A percentile compares a stretch with the other conserved stretches of the same genome.
Conservation (phyloP, 768 basidiomycete genomes). For the Antrodiella citrinella region DNA sequence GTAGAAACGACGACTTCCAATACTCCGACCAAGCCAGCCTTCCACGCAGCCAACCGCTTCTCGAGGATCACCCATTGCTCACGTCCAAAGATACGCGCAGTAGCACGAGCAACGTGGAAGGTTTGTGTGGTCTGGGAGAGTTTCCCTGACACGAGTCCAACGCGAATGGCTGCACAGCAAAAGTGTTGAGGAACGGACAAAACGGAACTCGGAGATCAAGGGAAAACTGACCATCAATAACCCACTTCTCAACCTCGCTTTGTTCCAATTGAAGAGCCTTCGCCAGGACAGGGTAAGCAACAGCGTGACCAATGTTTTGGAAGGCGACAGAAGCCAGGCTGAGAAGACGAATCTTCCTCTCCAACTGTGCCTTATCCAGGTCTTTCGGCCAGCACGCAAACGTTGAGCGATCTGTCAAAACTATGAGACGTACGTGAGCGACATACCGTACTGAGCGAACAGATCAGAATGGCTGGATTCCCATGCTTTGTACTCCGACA, state of each 20-base stretch:
- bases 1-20: conserved; percentile 62
- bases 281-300: conserved; percentile 66
- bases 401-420: neutral
- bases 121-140: conserved; percentile 75
- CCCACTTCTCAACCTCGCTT: conserved; percentile 76
- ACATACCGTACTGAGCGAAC: conserved; percentile 49
- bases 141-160: conserved; percentile 71
- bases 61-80: conserved; percentile 78
- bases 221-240: conserved; percentile 62
- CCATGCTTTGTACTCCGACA: conserved; percentile 61
- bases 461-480: conserved; percentile 35
- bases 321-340: conserved; percentile 73
- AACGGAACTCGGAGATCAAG: neutral
- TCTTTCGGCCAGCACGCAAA: conserved; percentile 27
- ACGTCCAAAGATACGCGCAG: conserved; percentile 65
- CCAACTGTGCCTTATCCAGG: conserved; percentile 50
- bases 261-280: conserved; percentile 55
- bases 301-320: conserved; percentile 62
- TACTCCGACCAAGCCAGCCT: conserved; percentile 58
- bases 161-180: conserved; percentile 62
- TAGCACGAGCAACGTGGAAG: conserved; percentile 65
- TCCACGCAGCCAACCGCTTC: conserved; percentile 70
- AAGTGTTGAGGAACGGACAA: neutral
- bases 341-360: conserved; percentile 74
- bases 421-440: neutral